Percentiles rank a stretch among this genome's conserved stretches.
Evolutionary conservation across 1,139 yeast species (phyloP).

Genomic region (Yamadazyma friedrichii): DNA sequence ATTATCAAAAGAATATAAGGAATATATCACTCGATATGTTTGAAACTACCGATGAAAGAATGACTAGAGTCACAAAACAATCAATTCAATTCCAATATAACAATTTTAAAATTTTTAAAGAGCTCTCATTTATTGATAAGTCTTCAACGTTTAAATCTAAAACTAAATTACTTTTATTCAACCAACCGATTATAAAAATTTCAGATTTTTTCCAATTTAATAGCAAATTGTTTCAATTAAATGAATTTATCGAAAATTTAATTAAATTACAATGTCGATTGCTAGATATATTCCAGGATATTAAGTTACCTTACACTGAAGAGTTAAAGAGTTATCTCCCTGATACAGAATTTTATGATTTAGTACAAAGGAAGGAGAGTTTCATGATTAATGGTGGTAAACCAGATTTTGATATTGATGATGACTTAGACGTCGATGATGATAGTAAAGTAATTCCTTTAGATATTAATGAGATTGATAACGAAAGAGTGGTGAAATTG

Average conservation of each 20-base stretch:
- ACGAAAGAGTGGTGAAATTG: conserved; percentile 33
- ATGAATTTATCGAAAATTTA: conserved; percentile 41
- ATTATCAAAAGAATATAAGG: conserved; percentile 4
- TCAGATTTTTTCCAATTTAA: conserved; percentile 29
- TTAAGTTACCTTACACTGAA: conserved; percentile 33
- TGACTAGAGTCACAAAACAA: conserved; percentile 30
- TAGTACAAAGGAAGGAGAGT: conserved; percentile 36
- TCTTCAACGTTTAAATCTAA: conserved; percentile 9
- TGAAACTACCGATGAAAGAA: conserved; percentile 19
- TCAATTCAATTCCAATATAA: conserved; percentile 23
- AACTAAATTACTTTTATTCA: conserved; percentile 17
- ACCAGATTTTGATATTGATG: conserved; percentile 15
- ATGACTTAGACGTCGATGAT: conserved; percentile 12
- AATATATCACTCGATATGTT: neutral
- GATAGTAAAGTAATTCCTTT: conserved; percentile 3
- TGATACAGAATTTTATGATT: conserved; percentile 31
- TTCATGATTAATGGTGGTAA: conserved; percentile 24
- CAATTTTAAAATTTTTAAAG: conserved; percentile 28
- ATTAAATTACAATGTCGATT: conserved; percentile 34
- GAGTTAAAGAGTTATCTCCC: conserved; percentile 34
- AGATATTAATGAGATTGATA: conserved; percentile 11
- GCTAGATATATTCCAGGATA: conserved; percentile 21
- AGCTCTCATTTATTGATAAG: conserved; percentile 18
- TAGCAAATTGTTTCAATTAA: conserved; percentile 27
- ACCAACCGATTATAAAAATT: conserved; percentile 30